Base-by-base conservation (phyloP, 495 filamentous ascomycete genomes). In the Tuber microsphaerosporum region DNA sequence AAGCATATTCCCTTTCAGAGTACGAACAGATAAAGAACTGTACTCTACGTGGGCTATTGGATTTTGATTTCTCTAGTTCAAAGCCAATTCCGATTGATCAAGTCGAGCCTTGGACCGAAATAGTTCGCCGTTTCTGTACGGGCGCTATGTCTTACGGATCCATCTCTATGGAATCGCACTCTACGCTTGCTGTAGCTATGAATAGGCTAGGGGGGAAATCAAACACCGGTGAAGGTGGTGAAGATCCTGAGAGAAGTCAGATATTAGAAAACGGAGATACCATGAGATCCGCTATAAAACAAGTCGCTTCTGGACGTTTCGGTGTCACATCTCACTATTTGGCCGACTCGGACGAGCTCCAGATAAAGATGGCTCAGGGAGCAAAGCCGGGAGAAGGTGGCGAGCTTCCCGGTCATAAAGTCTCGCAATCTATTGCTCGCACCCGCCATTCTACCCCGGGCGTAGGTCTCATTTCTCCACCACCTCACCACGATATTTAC, bases 321-420 rank as follows among this genome's bases (percentile, higher is more conserved):
- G 95, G 95, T 87, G 95, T 99, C 76, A 99, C 96, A 14, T 95
- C 93, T 45, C 93, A 96, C 87, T 99, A 98, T 84, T 88, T 99
- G n/a, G 94, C 95, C 61, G 95, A 99, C 84, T 93, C 95, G 20
- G 95, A 99, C 84, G 94, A 99, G 85, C 87, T 99, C 48, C 95
- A 99, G 86, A 99, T 99, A 88, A 99, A 99, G 88, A 99, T 99
- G 95, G 95, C 95, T 16, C 95, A 99, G 85, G 95, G 95, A 81
- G 95, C 95, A 72, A 99, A 99, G 88, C 95, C 95, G 77, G 95
- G 95, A 83, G 95, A 99, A 85, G 95, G 95, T 86, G 95, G 95
- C 88, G 95, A 99, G 84, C 89, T 99, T 77, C 95, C 95, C 45
- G 95, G 95, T 43, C 94, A 98, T 87, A 99, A 99, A 86, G 96